Percentiles rank a stretch among this genome's conserved stretches.
Conservation (phyloP, 371 early-diverging fungal genomes). For the Mucor plumbeus region DNA sequence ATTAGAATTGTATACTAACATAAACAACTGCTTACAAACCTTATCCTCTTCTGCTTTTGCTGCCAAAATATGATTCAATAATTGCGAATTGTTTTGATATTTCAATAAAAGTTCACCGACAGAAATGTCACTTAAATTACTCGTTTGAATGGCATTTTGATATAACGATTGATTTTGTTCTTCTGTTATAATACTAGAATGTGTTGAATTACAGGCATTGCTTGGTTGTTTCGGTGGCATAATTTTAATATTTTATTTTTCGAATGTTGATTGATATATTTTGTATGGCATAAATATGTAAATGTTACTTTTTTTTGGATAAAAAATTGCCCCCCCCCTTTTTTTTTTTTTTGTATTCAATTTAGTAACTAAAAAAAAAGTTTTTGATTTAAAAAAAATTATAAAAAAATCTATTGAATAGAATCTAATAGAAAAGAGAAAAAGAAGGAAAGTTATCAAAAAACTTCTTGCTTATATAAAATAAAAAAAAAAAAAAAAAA, state of each 20-base stretch:
- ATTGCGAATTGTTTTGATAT: conserved; percentile 25
- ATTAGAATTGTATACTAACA: background rate
- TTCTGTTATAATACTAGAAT: background rate
- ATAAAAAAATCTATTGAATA: background rate
- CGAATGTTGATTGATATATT: background rate
- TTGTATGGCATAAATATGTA: background rate
- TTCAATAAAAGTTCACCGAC: conserved; percentile 21
- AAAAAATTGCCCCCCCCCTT: background rate
- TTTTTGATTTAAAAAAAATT: background rate
- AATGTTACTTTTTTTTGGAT: background rate
- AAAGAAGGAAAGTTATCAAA: conserved; percentile 7
- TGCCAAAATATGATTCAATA: conserved; percentile 28
- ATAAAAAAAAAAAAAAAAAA: conserved; percentile 22
- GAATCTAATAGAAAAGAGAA: conserved; percentile 7
- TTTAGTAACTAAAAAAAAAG: background rate
- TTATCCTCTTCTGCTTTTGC: conserved; percentile 34
- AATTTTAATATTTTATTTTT: background rate
- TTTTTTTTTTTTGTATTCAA: background rate
- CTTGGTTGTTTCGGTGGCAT: conserved; percentile 21
- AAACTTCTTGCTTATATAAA: conserved; percentile 22
- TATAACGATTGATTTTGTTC: conserved; percentile 10
- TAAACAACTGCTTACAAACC: conserved; percentile 13
- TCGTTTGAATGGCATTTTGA: conserved; percentile 1
- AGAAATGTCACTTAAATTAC: conserved; percentile 14
- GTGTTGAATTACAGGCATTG: background rate